phyloP scores from a whole-genome alignment of 345 rosid species.

The Citrus sinensis region DVS_A1.0 CM039168.1:5609501-5610000 shows the following conservation, averaged over 20 bases:
- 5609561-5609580: neutral
- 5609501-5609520: neutral
- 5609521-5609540: neutral
- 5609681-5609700: neutral
- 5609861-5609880: neutral
- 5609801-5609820: neutral
- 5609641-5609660: no score
- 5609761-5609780: neutral
- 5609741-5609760: neutral
- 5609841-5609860: neutral
- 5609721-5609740: neutral
- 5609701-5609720: neutral
- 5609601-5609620: neutral
- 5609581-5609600: neutral
- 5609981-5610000: conserved; percentile 22
- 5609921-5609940: neutral
- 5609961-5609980: neutral
- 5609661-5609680: no score
- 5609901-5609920: neutral
- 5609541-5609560: neutral
- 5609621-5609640: neutral
- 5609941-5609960: neutral
- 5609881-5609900: conserved; percentile 10
- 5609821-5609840: neutral
- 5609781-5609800: neutral